Conservation (phyloP, 2,329 filamentous ascomycete species). For the Apiospora sp. region DNA sequence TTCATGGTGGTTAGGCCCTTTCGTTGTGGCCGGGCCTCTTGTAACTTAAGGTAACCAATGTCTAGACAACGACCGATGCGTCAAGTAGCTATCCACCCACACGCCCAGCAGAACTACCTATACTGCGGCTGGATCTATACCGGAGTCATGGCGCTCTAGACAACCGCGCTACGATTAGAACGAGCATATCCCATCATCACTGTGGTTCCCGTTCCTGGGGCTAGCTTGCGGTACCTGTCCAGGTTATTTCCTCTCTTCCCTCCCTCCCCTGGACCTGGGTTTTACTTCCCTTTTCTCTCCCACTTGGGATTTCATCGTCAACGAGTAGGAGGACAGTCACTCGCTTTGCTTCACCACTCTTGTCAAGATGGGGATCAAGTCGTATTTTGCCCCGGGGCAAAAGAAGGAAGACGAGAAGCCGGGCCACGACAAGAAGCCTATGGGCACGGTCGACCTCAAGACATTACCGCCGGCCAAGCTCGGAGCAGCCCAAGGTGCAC, state of each 20-base stretch:
- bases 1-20: not conserved
- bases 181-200: not conserved
- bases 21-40: slow-evolving; percentile 1
- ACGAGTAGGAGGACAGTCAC: slow-evolving; percentile 27
- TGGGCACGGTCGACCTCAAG: slow-evolving; percentile 24
- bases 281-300: not conserved
- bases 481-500: not conserved
- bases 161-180: not conserved
- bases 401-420: slow-evolving; percentile 33
- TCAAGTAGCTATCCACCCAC: slow-evolving; percentile 7
- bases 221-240: slow-evolving; percentile 12
- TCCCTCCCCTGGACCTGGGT: not conserved
- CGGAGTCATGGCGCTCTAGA: slow-evolving; percentile 22
- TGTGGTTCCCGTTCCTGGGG: slow-evolving; percentile 6
- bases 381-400: slow-evolving; percentile 44
- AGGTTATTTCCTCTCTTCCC: slow-evolving; percentile 21
- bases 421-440: slow-evolving; percentile 28
- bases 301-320: slow-evolving; percentile 14
- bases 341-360: slow-evolving; percentile 27
- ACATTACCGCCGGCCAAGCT: slow-evolving; percentile 27
- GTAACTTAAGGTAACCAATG: slow-evolving; percentile 3
- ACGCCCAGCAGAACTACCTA: not conserved
- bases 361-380: slow-evolving; percentile 43
- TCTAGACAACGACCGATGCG: slow-evolving; percentile 6
- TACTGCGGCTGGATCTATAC: slow-evolving; percentile 22